These are phyloP conservation scores for Erodium trifolium DNA, from an alignment of 441 rosid genomes.

Conservation along the genomic window DNA sequence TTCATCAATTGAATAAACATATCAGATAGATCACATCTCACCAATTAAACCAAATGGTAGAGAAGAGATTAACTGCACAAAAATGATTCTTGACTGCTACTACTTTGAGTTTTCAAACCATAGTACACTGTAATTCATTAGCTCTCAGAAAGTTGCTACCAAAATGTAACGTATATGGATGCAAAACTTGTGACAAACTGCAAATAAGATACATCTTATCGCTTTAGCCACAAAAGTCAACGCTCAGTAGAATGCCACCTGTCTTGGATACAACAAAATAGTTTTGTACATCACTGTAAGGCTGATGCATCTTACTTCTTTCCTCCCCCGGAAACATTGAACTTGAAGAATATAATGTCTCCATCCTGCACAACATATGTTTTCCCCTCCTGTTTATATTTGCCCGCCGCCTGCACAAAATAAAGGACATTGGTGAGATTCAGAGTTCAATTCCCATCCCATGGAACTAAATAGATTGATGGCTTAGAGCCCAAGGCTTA, in stretches of 20 bases:
- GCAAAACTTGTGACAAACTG: neutral
- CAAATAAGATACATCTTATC: constrained; percentile 13
- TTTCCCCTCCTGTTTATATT: constrained; percentile 91
- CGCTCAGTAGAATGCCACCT: constrained; percentile 5
- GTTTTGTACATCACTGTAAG: neutral
- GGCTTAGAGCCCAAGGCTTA: no score
- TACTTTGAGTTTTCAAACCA: no score
- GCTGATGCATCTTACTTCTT: constrained; percentile 55
- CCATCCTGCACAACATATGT: constrained; percentile 90
- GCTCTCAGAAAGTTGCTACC: neutral
- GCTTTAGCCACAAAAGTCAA: neutral
- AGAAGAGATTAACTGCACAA: neutral
- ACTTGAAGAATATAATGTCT: constrained; percentile 90
- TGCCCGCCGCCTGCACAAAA: constrained; percentile 66
- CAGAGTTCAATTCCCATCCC: neutral
- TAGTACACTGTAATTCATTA: neutral
- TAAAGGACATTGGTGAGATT: neutral
- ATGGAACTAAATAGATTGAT: no score
- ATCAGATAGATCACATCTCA: no score
- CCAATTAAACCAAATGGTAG: no score
- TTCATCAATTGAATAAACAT: neutral
- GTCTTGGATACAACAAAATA: constrained; percentile 2
- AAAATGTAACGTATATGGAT: neutral
- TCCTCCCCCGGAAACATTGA: constrained; percentile 89
- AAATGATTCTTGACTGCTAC: neutral